Base-by-base conservation (phyloP, 768 basidiomycete species). In the Stropharia rugosoannulata region DNA sequence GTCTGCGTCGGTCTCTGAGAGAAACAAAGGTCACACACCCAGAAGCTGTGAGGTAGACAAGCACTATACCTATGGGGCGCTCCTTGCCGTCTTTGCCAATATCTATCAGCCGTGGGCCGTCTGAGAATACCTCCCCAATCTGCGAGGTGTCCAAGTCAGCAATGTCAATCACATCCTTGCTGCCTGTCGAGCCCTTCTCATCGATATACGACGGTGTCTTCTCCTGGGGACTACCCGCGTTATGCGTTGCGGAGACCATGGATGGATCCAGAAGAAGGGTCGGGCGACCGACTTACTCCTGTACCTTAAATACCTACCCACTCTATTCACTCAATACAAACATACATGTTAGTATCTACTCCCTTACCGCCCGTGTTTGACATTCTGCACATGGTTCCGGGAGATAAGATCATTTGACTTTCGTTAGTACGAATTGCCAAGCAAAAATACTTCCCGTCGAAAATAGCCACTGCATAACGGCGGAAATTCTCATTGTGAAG, bases 31-130 rank as follows among this genome's bases (percentile, higher is more conserved):
- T 56, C 18, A 38, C 37, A 18, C 3, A 3, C 27, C 29, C 12
- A 35, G 35, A 45, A 13, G 11, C 46, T 15, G 18, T 50, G 0
- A 3, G 44, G 25, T 3, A 11, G 6, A 46, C 19, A 43, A 0
- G 15, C 29, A 11, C 32, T 65, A 46, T 60, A 79, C 77, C 74
- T 59, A 81, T 81, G 12, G 80, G 79, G 3, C 78, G 65, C 59
- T 81, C 80, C 59, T 79, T 78, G 43, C 80, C 80, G 51, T 74
- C 67, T 12, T 67, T 75, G 42, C 73, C 79, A 54, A 80, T 61
- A 59, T 81, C 80, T 35, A 52, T 52, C 39, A 80, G 74, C 2
- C 62, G 58, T 2, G 68, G 61, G 29, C 64, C 54, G 44, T 70
- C 70, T 13, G 70, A 68, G 57, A 67, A 72, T 11, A 69, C 71